phyloP scores from a whole-genome alignment of 2,329 filamentous ascomycete species.

The Penicillium occitanis region DNA sequence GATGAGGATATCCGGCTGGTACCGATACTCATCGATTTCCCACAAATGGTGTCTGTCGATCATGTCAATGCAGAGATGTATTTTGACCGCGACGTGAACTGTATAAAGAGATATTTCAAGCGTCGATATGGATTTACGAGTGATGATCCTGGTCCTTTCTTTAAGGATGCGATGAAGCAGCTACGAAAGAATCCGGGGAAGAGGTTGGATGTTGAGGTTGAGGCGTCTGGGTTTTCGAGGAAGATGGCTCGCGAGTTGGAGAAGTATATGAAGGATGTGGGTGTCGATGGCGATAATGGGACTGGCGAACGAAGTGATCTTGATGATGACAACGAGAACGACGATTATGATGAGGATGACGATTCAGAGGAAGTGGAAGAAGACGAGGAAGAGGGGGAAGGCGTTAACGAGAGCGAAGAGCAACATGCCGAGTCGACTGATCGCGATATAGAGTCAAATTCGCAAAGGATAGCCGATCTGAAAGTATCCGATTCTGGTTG shows the following conservation, averaged over 20 bases:
- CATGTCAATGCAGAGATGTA: conserved; percentile 94
- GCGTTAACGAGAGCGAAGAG: background rate
- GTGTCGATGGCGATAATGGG: conserved; percentile 55
- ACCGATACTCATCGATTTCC: conserved; percentile 93
- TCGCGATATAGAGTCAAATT: conserved; percentile 29
- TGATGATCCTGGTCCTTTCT: conserved; percentile 80
- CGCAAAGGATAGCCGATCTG: conserved; percentile 34
- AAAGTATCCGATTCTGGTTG: conserved; percentile 31
- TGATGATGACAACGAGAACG: conserved; percentile 41
- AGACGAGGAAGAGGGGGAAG: conserved; percentile 19
- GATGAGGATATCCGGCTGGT: conserved; percentile 56
- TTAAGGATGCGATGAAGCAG: conserved; percentile 75
- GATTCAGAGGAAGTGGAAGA: conserved; percentile 22
- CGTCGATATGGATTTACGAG: conserved; percentile 83
- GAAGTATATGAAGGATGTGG: conserved; percentile 76
- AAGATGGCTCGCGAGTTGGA: conserved; percentile 97
- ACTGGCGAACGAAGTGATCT: conserved; percentile 38
- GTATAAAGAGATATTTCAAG: conserved; percentile 92
- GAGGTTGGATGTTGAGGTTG: conserved; percentile 81
- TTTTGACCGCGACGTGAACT: conserved; percentile 93
- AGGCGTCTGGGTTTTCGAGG: conserved; percentile 92
- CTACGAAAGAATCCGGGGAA: conserved; percentile 61
- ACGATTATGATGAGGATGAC: conserved; percentile 35
- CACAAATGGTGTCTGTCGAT: conserved; percentile 95
- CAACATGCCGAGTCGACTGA: conserved; percentile 11